Percentiles rank a stretch among this genome's conserved stretches.
phyloP scores from a whole-genome alignment of 306 rosid genomes.

The Citrullus mucosospermus region DNA sequence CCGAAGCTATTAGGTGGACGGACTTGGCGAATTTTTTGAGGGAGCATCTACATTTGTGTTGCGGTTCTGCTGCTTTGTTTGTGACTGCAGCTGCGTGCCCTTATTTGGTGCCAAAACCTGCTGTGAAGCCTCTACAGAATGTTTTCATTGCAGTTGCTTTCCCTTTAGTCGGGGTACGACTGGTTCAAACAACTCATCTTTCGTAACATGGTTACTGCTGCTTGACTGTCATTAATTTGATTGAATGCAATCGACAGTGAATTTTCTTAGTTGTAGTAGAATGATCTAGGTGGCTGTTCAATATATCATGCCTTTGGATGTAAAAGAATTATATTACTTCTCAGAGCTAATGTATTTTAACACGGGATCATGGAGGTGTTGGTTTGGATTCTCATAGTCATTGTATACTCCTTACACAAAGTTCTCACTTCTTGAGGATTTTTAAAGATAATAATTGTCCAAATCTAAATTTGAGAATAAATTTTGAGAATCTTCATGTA shows the following conservation, averaged over 20 bases:
- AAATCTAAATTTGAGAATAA: neutral
- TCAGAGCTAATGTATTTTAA: neutral
- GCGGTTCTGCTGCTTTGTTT: conserved; percentile 57
- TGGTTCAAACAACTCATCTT: neutral
- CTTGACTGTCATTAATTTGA: neutral
- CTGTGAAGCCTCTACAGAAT: conserved; percentile 57
- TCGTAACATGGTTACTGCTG: neutral
- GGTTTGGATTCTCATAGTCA: neutral
- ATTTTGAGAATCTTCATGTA: neutral
- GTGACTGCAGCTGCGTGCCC: conserved; percentile 81
- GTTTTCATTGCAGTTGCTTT: conserved; percentile 54
- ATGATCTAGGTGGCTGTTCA: neutral
- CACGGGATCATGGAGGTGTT: neutral
- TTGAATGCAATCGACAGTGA: neutral
- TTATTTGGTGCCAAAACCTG: conserved; percentile 49
- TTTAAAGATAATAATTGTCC: neutral
- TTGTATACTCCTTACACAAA: neutral
- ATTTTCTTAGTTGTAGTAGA: neutral
- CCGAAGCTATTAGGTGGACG: conserved; percentile 67
- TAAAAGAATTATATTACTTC: neutral
- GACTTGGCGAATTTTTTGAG: conserved; percentile 60
- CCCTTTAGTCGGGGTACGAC: conserved; percentile 78
- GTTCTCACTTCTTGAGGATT: neutral
- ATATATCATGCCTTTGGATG: neutral
- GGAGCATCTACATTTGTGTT: conserved; percentile 80